Conservation (phyloP, 352 stramenopile genomes). For the Phytophthora pseudosyringae region DNA sequence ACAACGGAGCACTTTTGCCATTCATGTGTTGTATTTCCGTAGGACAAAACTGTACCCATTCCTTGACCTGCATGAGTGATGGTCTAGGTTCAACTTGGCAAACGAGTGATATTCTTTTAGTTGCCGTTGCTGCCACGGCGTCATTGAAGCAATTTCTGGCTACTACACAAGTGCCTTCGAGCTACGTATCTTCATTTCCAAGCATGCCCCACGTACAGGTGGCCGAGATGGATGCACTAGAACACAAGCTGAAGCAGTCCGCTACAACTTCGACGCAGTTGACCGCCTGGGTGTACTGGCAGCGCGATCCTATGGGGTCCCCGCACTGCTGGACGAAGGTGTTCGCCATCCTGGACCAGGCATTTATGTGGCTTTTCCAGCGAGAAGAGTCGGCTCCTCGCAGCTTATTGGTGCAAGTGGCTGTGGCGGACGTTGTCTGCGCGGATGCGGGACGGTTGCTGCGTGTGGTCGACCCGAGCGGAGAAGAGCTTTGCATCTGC, state of each 20-base stretch:
- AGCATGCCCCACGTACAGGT: not conserved
- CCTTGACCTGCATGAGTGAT: slow-evolving; percentile 15
- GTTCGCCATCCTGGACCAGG: slow-evolving; percentile 58
- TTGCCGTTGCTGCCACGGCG: not conserved
- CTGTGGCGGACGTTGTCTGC: slow-evolving; percentile 48
- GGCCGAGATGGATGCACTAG: slow-evolving; percentile 2
- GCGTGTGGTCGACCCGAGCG: slow-evolving; percentile 52
- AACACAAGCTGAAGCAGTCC: slow-evolving; percentile 1
- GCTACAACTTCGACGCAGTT: not conserved
- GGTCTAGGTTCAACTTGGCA: slow-evolving; percentile 15
- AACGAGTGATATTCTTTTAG: slow-evolving; percentile 15
- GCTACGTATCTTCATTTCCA: not conserved
- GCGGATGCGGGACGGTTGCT: slow-evolving; percentile 39
- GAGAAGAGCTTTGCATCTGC: slow-evolving; percentile 55
- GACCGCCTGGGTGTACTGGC: slow-evolving; percentile 69
- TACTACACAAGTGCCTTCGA: slow-evolving; percentile 3
- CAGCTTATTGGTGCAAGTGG: slow-evolving; percentile 59
- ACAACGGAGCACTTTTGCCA: slow-evolving; percentile 5
- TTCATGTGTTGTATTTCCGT: not conserved
- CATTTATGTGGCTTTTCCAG: slow-evolving; percentile 67
- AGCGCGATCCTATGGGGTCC: slow-evolving; percentile 48
- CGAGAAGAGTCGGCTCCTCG: slow-evolving; percentile 37
- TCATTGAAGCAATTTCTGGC: slow-evolving; percentile 3
- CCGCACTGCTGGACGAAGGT: slow-evolving; percentile 72
- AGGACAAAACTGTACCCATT: slow-evolving; percentile 14